Evolutionary conservation across 2,329 filamentous ascomycete species (phyloP).

Genomic region (Neospermospora avenae): DNA sequence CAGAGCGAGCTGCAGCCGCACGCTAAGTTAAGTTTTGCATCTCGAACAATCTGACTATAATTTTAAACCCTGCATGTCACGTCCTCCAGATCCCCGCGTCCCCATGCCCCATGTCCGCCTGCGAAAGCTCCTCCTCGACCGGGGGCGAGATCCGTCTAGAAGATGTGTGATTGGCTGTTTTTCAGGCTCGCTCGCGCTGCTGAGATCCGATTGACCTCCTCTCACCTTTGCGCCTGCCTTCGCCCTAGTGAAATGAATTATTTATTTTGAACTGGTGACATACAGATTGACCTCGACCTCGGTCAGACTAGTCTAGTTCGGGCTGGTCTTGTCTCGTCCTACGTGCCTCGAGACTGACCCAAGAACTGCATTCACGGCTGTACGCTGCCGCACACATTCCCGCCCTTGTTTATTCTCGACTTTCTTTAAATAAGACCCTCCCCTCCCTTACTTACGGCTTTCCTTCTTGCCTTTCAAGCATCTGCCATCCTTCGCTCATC

Average conservation of each 20-base stretch:
- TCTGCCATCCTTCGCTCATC: neutral
- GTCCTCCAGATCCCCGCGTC: constrained; percentile 6
- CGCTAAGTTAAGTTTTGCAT: neutral
- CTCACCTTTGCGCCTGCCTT: neutral
- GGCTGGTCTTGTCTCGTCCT: neutral
- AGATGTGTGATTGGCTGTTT: neutral
- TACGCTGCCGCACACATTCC: neutral
- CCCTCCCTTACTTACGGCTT: neutral
- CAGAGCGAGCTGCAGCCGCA: neutral
- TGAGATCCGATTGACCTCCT: neutral
- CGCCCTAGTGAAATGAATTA: no score
- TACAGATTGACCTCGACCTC: neutral
- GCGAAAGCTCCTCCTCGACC: no score
- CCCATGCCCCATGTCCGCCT: neutral
- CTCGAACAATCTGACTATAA: neutral
- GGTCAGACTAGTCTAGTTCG: neutral
- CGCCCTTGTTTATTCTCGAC: neutral
- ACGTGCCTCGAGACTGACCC: neutral
- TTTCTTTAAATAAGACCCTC: neutral
- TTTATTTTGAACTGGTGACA: neutral
- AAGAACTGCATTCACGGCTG: neutral
- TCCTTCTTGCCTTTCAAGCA: neutral
- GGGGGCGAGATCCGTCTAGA: neutral
- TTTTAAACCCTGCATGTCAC: constrained; percentile 1
- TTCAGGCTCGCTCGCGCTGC: neutral